A percentile compares a stretch with the other conserved stretches of the same genome.
Evolutionary conservation across 1,284 basidiomycete species (phyloP).

Genomic region (Rhodotorula mucilaginosa): DNA sequence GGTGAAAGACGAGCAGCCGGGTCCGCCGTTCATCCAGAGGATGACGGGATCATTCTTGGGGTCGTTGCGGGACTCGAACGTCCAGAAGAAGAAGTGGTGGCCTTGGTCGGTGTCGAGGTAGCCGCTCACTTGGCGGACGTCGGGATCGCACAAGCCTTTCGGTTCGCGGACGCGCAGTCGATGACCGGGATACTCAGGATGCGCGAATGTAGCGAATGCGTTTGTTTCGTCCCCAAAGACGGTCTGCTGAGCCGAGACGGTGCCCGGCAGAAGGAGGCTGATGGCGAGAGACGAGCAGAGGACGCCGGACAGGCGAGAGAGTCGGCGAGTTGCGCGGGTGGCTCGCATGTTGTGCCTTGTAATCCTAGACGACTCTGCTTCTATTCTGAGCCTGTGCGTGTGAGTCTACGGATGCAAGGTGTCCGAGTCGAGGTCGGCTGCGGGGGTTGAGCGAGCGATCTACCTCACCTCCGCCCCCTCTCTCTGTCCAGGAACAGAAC

Average conservation of each 20-base stretch:
- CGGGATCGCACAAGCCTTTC: slow-evolving; percentile 46
- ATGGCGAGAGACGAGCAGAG: not conserved
- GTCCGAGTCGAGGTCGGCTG: not conserved
- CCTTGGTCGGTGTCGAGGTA: slow-evolving; percentile 32
- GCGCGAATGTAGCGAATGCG: not conserved
- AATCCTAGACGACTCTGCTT: no score
- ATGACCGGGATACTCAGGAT: slow-evolving; percentile 20
- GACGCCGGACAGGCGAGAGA: not conserved
- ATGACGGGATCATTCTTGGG: slow-evolving; percentile 50
- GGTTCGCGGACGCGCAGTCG: slow-evolving; percentile 32
- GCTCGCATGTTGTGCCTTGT: no score
- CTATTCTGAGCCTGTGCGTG: no score
- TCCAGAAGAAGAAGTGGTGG: slow-evolving; percentile 47
- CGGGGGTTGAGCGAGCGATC: slow-evolving; percentile 1
- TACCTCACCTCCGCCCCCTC: not conserved
- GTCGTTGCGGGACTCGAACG: slow-evolving; percentile 49
- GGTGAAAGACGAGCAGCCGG: slow-evolving; percentile 52
- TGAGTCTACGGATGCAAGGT: no score
- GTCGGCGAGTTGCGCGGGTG: no score
- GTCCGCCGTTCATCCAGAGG: slow-evolving; percentile 46
- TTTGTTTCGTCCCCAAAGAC: no score
- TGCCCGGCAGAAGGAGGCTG: not conserved
- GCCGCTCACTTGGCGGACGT: slow-evolving; percentile 43
- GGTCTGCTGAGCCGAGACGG: not conserved
- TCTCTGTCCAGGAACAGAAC: no score